A percentile compares a stretch with the other conserved stretches of the same genome.
phyloP scores from a whole-genome alignment of 2,329 filamentous ascomycete genomes.

The Remersonia thermophila region DNA sequence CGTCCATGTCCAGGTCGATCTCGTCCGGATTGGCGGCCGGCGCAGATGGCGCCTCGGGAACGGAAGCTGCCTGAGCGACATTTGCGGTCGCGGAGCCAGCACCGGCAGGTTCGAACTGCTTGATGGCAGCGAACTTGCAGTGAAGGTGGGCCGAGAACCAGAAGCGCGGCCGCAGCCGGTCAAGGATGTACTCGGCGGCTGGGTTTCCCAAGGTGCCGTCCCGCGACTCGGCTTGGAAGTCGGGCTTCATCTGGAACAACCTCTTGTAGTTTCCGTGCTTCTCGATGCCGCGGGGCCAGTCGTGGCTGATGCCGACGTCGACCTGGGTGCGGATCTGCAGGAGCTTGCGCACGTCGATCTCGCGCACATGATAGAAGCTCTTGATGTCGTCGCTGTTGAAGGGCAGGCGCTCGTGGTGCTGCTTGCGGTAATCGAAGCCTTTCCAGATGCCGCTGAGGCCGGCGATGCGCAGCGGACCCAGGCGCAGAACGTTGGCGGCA shows the following conservation, averaged over 20 bases:
- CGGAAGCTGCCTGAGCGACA: slow-evolving; percentile 7
- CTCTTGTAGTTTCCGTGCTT: slow-evolving; percentile 55
- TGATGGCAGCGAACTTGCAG: slow-evolving; percentile 67
- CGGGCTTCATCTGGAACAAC: slow-evolving; percentile 61
- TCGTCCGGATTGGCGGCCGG: slow-evolving; percentile 12
- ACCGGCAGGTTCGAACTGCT: slow-evolving; percentile 31
- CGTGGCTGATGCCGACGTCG: slow-evolving; percentile 84
- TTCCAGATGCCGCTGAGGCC: slow-evolving; percentile 95
- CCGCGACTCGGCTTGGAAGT: slow-evolving; percentile 63
- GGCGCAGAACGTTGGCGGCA: slow-evolving; percentile 73
- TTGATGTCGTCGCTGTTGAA: slow-evolving; percentile 67
- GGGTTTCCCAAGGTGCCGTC: slow-evolving; percentile 66
- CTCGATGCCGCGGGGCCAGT: slow-evolving; percentile 85
- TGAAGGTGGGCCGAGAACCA: slow-evolving; percentile 96
- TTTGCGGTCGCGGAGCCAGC: slow-evolving; percentile 5
- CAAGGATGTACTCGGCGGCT: slow-evolving; percentile 69
- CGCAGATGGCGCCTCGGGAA: neutral
- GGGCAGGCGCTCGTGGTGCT: slow-evolving; percentile 75
- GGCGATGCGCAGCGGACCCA: slow-evolving; percentile 77
- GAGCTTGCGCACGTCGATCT: slow-evolving; percentile 83
- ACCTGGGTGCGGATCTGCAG: slow-evolving; percentile 76
- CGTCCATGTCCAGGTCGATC: slow-evolving; percentile 14
- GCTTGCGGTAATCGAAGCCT: slow-evolving; percentile 70
- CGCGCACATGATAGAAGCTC: slow-evolving; percentile 79
- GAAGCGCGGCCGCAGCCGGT: slow-evolving; percentile 66